A percentile compares a stretch with the other conserved stretches of the same genome.
These are phyloP conservation scores for Debaryomyces singareniensis DNA, from an alignment of 1,139 yeast species.

Conservation along the genomic window DNA sequence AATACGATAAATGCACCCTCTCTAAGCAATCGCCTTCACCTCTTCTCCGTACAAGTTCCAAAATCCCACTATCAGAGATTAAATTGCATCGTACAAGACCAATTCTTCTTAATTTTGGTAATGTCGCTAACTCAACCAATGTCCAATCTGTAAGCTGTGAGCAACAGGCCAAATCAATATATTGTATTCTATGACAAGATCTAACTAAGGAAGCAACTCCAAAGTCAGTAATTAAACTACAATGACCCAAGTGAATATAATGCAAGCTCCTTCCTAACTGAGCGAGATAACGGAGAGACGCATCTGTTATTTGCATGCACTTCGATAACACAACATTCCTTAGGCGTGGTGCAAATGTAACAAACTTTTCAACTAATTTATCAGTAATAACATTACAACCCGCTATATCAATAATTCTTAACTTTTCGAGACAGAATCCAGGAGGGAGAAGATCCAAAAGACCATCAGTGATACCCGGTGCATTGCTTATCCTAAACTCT, in stretches of 20 bases:
- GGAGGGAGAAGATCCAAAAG: conserved; percentile 45
- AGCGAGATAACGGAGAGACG: conserved; percentile 66
- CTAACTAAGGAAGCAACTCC: conserved; percentile 76
- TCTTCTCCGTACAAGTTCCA: conserved; percentile 68
- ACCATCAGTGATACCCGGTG: conserved; percentile 62
- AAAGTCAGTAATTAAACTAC: conserved; percentile 81
- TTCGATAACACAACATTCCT: conserved; percentile 86
- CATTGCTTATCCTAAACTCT: conserved; percentile 77
- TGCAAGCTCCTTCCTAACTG: conserved; percentile 77
- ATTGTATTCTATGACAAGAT: conserved; percentile 79
- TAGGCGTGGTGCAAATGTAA: conserved; percentile 72
- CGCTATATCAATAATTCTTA: conserved; percentile 81
- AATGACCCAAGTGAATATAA: conserved; percentile 90
- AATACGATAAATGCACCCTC: conserved; percentile 88
- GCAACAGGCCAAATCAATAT: conserved; percentile 94
- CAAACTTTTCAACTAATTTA: conserved; percentile 66
- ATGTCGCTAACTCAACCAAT: conserved; percentile 65
- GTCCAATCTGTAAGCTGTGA: conserved; percentile 83
- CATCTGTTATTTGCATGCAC: conserved; percentile 83
- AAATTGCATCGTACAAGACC: conserved; percentile 89
- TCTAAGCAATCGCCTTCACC: conserved; percentile 75
- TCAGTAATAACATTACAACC: conserved; percentile 82
- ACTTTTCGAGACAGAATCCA: conserved; percentile 37
- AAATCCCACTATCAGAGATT: conserved; percentile 81
- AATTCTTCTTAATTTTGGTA: conserved; percentile 81